Base-by-base conservation (phyloP, 2,329 filamentous ascomycete species). In the Aspergillus viridinutans region DNA sequence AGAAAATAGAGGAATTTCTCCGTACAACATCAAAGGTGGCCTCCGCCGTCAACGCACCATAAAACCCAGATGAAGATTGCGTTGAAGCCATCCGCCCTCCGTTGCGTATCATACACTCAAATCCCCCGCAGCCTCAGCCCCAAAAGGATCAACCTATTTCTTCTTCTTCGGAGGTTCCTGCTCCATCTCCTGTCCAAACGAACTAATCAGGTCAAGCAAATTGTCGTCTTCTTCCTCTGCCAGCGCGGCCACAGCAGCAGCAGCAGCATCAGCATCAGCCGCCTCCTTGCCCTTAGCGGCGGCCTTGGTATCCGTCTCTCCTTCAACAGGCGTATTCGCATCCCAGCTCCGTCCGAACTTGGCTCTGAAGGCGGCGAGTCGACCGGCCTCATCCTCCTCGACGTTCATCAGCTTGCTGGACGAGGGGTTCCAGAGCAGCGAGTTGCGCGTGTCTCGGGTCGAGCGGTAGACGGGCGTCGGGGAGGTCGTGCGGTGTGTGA, bases 341-440 rank as follows among this genome's bases (percentile, higher is more conserved):
- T 99, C 94, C 81, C 90, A 99, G 10, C 85, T 86, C 58, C 88
- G 81, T 26, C 94, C 94, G 79, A 92, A 99, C 56, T 89, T 84
- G 60, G 83, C 83, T 68, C 94, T 83, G 80, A 99, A 99, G 55
- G 90, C 89, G 53, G 88, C 89, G 69, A 99, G 78, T 70, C 89
- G 85, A 20, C 94, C 94, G 3, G 94, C 93, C 82, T 97, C 94
- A 74, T 99, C 94, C 61, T 95, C 86, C 78, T 99, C 94, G 57
- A 97, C 83, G 73, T 94, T 96, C 72, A 88, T 80, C 67, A 99
- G 81, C 60, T 89, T 88, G 76, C 86, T 86, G 64, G 89, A 87
- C 58, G 82, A 87, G 0, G 94, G 94, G 74, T 97, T 94, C 94
- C 94, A 99, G 54, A 96, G 77, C 2, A 90, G 80, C 68, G 90